These are phyloP conservation scores for Rhodotorula graminis DNA, from an alignment of 768 basidiomycete species.

Conservation along the genomic window DNA sequence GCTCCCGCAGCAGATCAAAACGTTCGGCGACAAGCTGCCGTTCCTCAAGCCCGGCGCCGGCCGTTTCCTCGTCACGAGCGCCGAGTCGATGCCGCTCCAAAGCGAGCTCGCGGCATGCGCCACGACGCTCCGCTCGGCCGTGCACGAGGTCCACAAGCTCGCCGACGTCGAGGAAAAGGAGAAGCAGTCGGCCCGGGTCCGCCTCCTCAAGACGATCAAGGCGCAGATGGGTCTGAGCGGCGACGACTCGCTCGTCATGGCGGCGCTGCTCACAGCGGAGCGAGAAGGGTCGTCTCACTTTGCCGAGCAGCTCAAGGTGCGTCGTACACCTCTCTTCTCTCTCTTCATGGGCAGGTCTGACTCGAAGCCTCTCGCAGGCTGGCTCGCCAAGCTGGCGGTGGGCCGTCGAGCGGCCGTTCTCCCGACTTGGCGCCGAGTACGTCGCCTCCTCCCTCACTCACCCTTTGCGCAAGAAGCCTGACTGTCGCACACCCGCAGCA, in stretches of 20 bases:
- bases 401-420: slow-evolving; percentile 12
- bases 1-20: not conserved
- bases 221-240: not conserved
- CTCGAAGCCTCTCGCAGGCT: not conserved
- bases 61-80: slow-evolving; percentile 7
- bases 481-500: not conserved
- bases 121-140: not conserved
- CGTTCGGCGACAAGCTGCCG: not conserved
- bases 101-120: not conserved
- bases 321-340: not conserved
- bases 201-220: slow-evolving; percentile 18
- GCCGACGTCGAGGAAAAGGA: not conserved
- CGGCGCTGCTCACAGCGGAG: slow-evolving; percentile 7
- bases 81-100: not conserved
- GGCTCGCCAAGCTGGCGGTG: slow-evolving; percentile 15
- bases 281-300: not conserved
- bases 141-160: not conserved
- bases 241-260: slow-evolving; percentile 5
- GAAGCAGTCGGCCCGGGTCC: slow-evolving; percentile 10
- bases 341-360: too few species aligned
- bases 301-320: slow-evolving; percentile 9
- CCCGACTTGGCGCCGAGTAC: not conserved
- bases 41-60: slow-evolving; percentile 17
- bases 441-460: not conserved
- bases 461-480: too few species aligned